Percentiles rank a stretch among this genome's conserved stretches.
phyloP scores from a whole-genome alignment of 1,284 basidiomycete genomes.

The Sporisorium exsertum region DNA sequence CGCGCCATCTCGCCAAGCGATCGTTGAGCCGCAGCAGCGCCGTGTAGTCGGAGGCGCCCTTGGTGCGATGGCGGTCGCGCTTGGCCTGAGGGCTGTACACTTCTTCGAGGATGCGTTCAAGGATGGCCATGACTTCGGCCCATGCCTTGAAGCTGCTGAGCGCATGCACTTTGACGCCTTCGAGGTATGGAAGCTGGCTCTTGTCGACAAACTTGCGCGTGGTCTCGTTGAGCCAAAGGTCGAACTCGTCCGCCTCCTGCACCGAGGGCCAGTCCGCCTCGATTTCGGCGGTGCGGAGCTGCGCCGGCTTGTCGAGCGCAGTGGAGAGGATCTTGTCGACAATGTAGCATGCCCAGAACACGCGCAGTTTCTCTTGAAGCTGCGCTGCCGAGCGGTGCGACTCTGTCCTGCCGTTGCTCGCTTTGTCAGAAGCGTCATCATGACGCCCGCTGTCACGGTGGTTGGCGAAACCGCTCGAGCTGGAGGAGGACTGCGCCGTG shows the following conservation, averaged over 20 bases:
- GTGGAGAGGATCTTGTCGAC: conserved; percentile 57
- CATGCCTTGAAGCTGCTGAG: conserved; percentile 51
- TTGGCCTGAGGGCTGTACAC: conserved; percentile 52
- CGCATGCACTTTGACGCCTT: conserved; percentile 49
- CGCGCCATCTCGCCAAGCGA: conserved; percentile 29
- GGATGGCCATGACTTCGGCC: conserved; percentile 53
- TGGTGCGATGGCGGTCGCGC: conserved; percentile 35
- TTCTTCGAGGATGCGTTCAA: conserved; percentile 49
- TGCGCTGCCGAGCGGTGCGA: conserved; percentile 10
- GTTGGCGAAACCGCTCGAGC: neutral
- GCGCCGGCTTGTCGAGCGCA: conserved; percentile 50
- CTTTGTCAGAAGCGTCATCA: neutral
- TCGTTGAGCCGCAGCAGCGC: conserved; percentile 33
- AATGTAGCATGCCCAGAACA: conserved; percentile 54
- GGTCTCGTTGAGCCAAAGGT: conserved; percentile 49
- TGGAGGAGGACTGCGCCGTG: conserved; percentile 5
- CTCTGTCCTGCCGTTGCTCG: neutral
- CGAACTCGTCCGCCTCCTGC: conserved; percentile 52
- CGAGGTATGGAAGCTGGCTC: conserved; percentile 22
- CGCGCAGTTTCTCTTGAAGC: conserved; percentile 38
- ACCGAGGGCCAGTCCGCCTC: conserved; percentile 40
- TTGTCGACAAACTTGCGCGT: conserved; percentile 43
- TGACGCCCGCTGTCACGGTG: neutral
- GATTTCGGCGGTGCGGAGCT: conserved; percentile 47
- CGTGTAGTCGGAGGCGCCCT: conserved; percentile 34